These are phyloP conservation scores for Chrysoporthe puriensis DNA, from an alignment of 2,329 filamentous ascomycete genomes.

Conservation along the genomic window DNA sequence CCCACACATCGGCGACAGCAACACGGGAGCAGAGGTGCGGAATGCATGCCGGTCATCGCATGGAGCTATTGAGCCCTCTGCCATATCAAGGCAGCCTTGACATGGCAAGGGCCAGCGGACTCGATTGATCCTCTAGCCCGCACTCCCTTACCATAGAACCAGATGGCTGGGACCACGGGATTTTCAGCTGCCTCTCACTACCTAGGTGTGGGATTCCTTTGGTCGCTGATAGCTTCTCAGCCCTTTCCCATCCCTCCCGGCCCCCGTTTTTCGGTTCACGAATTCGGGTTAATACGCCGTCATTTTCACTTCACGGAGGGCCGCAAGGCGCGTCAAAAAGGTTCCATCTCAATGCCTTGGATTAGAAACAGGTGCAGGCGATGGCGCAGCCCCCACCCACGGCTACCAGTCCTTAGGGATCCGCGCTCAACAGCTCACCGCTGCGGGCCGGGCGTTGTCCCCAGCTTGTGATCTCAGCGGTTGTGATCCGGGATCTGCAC, in stretches of 20 bases:
- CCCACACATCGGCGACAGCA: not conserved
- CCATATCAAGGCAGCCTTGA: not conserved
- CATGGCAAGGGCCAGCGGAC: not conserved
- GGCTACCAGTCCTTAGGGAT: not conserved
- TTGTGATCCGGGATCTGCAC: constrained; percentile 4
- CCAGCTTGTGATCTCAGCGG: not conserved
- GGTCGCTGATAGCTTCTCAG: constrained; percentile 2
- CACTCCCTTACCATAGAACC: not conserved
- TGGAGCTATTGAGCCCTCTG: not conserved
- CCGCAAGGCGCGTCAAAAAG: not conserved
- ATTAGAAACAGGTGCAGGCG: constrained; percentile 18
- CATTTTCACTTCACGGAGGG: not conserved
- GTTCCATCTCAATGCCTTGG: constrained; percentile 14
- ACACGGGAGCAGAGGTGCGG: not conserved
- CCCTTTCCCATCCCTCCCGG: constrained; percentile 12
- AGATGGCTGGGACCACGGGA: constrained; percentile 6
- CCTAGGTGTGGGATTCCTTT: constrained; percentile 10
- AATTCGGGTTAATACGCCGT: constrained; percentile 8
- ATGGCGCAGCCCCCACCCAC: not conserved
- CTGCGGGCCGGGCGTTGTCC: constrained; percentile 5
- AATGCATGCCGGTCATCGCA: not conserved
- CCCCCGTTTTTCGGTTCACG: constrained; percentile 5
- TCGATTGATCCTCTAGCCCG: not conserved
- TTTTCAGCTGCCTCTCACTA: constrained; percentile 18
- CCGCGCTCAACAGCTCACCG: not conserved